Evolutionary conservation across 2,329 filamentous ascomycete genomes (phyloP), one percentile per base, ranked within the genome.

Genomic region (Aspergillus niger): DNA sequence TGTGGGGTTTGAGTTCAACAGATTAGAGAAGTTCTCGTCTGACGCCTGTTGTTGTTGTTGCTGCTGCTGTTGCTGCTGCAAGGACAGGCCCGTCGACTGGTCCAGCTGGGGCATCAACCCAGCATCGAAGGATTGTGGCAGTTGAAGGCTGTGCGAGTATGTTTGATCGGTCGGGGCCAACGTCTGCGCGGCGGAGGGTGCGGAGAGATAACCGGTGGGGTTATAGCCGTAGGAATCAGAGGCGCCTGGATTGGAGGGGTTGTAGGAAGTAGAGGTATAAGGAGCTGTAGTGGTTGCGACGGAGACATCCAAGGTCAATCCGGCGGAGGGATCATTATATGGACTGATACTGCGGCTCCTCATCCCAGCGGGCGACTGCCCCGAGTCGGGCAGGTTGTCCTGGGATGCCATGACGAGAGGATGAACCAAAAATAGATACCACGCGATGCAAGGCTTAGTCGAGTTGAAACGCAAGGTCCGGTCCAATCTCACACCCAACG

Each of bases 261-360:
- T 69, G 36, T 70, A 67, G 52, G 69, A 69, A 59, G 67, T 61
- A 53, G 76, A 65, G 57, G 72, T 66, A 59, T 71, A 71, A 60
- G 75, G 72, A 39, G 74, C 69, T 32, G 71, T 58, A 47, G 72
- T 57, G n/a, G 65, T 59, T 17, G 72, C 67, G 64, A 76, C 67
- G 36, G 77, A 74, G 48, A 75, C 69, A 62, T 79, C 74, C 44
- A 79, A 61, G 52, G 71, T 72, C 57, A 77, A 68, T 8, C 73
- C 65, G 24, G 70, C 55, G 49, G 69, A 65, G 36, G 68, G 67
- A 57, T 76, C 70, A 36, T 76, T 72, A 68, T 76, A 79, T 39
- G 75, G 76, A 71, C 78, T 80, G 69, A 79, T 70, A 63, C 74
- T 75, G 64, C 75, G 77, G 70, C 69, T 73, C 61, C 76, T 73